Evolutionary conservation across 768 basidiomycete species (phyloP).

Genomic region (Gloeostereum incarnatum): DNA sequence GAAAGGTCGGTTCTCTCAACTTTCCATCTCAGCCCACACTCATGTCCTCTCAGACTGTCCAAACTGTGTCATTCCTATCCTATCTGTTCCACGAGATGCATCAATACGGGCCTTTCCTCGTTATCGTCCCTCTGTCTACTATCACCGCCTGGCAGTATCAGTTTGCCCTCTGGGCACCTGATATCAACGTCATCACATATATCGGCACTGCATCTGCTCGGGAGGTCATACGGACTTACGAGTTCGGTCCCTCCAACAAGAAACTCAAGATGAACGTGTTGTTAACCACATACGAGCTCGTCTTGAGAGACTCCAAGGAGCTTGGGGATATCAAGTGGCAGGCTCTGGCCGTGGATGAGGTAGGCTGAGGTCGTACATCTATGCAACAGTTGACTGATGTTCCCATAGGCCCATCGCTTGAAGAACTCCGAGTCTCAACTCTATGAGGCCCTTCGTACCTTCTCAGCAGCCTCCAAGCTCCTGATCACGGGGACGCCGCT

Average conservation of each 20-base stretch:
- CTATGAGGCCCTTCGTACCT: constrained; percentile 88
- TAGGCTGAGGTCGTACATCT: constrained; percentile 19
- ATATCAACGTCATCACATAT: constrained; percentile 94
- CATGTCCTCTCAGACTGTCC: constrained; percentile 61
- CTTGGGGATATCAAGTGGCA: constrained; percentile 97
- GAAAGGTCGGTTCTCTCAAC: constrained; percentile 49
- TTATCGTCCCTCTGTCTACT: constrained; percentile 96
- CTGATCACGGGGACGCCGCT: constrained; percentile 97
- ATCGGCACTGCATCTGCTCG: constrained; percentile 85
- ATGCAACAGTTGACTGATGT: constrained; percentile 5
- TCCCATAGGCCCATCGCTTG: constrained; percentile 78
- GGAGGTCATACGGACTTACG: constrained; percentile 84
- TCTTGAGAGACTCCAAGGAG: constrained; percentile 82
- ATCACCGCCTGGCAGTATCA: constrained; percentile 98
- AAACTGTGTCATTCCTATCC: constrained; percentile 91
- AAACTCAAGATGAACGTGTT: constrained; percentile 96
- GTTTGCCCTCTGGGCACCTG: constrained; percentile 92
- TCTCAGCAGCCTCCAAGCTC: constrained; percentile 84
- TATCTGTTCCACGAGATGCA: constrained; percentile 88
- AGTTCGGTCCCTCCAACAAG: constrained; percentile 85
- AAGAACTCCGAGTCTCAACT: constrained; percentile 98
- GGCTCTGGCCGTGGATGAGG: constrained; percentile 92
- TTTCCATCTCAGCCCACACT: constrained; percentile 6
- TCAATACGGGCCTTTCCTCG: constrained; percentile 95
- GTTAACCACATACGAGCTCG: constrained; percentile 94